Base-by-base conservation (phyloP, 768 basidiomycete genomes). In the Calocybe gangraenosa region DNA sequence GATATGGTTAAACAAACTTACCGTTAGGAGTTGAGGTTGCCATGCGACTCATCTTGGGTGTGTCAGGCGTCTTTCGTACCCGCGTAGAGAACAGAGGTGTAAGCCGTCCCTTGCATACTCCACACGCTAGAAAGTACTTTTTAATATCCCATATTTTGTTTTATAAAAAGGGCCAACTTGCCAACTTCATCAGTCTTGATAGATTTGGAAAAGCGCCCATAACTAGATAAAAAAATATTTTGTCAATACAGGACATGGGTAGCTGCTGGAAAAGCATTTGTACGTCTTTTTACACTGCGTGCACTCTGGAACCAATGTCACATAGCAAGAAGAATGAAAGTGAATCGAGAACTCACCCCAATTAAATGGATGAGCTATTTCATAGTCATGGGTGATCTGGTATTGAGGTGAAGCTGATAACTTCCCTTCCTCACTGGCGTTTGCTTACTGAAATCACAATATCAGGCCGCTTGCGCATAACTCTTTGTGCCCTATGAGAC, bases 341-440 rank as follows among this genome's bases (percentile, higher is more conserved):
- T 47, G 15, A 43, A 3, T 30, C 20, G 43, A 42, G 37, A 18
- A 66, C 82, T 62, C 51, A 87, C 87, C 69, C 87, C 87, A 91
- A 57, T 82, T 68, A 53, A 70, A 90, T 17, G 79, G 78, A 65
- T 86, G 81, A 17, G 70, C 71, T 49, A 90, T 89, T 47, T 87
- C 84, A 55, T 91, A 91, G 59, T 78, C 69, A 49, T 91, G 87
- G 50, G 66, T 75, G 9, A 80, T 82, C 87, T 87, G 50, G n/a
- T 19, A n/a, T n/a, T 11, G 22, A 20, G 14, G 20, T 13, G 20
- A 17, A 11, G 36, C 15, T 34, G 25, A 23, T 31, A 2, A 6
- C 25, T 32, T n/a, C 40, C 19, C 28, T 31, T 6, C n/a, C 18
- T 20, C 18, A 9, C 7, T 22, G 20, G 9, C 37, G 21, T 19